Conservation (phyloP, 768 basidiomycete species). For the Tulasnella sp. region DNA sequence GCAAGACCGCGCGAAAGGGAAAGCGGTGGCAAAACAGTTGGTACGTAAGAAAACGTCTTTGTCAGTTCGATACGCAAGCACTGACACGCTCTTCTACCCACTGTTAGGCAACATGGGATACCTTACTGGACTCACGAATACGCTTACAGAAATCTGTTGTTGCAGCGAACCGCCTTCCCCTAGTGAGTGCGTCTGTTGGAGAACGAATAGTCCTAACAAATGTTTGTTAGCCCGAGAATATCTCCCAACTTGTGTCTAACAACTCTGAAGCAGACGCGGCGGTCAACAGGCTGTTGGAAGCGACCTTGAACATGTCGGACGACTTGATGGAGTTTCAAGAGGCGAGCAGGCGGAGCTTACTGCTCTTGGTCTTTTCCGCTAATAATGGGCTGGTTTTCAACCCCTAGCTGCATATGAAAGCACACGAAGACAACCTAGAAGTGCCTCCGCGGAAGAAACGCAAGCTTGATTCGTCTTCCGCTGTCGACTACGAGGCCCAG, state of each 20-base stretch:
- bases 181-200: constrained; percentile 44
- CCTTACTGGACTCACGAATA: constrained; percentile 85
- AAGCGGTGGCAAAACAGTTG: constrained; percentile 76
- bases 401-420: background rate
- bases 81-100: background rate
- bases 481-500: constrained; percentile 53
- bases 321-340: constrained; percentile 68
- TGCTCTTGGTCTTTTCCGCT: background rate
- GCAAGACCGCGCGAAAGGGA: constrained; percentile 75
- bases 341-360: constrained; percentile 41
- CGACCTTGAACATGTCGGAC: constrained; percentile 58
- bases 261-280: constrained; percentile 36
- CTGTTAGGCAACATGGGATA: constrained; percentile 61
- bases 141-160: constrained; percentile 76
- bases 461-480: constrained; percentile 46
- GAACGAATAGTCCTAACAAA: constrained; percentile 12
- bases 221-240: constrained; percentile 39
- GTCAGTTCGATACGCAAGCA: background rate
- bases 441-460: constrained; percentile 40
- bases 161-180: constrained; percentile 62
- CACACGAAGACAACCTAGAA: background rate
- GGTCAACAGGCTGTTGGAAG: constrained; percentile 54
- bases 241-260: constrained; percentile 33
- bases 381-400: background rate
- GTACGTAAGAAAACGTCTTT: constrained; percentile 45